Conservation (phyloP, 805 yeast genomes). For the Wickerhamomyces mucosus region DNA sequence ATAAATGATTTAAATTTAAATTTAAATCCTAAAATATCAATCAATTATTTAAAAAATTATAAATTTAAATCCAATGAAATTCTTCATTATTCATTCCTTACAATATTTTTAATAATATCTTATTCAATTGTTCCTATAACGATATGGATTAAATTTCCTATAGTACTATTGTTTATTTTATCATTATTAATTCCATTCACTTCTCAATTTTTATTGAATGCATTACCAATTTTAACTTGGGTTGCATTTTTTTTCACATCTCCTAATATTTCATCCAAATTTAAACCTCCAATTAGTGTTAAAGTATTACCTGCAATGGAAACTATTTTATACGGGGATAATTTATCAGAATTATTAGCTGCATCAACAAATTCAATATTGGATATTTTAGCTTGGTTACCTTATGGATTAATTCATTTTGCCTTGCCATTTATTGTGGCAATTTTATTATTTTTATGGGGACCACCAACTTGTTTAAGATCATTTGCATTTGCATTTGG, state of each 20-base stretch:
- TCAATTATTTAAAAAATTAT: conserved; percentile 33
- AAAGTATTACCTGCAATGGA: conserved; percentile 86
- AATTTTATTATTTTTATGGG: conserved; percentile 67
- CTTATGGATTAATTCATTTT: conserved; percentile 87
- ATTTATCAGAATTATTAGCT: conserved; percentile 75
- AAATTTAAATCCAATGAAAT: conserved; percentile 39
- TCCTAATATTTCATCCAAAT: conserved; percentile 57
- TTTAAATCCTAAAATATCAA: conserved; percentile 32
- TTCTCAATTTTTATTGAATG: conserved; percentile 75
- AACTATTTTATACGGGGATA: conserved; percentile 86
- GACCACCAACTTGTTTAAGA: conserved; percentile 80
- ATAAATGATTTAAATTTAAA: conserved; percentile 44
- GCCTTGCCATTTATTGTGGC: conserved; percentile 88
- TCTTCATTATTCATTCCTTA: conserved; percentile 39
- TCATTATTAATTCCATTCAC: conserved; percentile 63
- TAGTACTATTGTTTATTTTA: conserved; percentile 30
- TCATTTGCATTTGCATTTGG: conserved; percentile 92
- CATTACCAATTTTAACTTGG: conserved; percentile 82
- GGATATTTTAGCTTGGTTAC: conserved; percentile 90
- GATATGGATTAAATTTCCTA: conserved; percentile 26
- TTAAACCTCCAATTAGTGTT: conserved; percentile 86
- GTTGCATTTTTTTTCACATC: conserved; percentile 72
- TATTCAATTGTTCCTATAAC: conserved; percentile 49
- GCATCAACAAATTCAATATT: conserved; percentile 52
- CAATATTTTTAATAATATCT: conserved; percentile 47